Evolutionary conservation across 2,329 filamentous ascomycete species (phyloP).

Genomic region (Daldinia sp.): DNA sequence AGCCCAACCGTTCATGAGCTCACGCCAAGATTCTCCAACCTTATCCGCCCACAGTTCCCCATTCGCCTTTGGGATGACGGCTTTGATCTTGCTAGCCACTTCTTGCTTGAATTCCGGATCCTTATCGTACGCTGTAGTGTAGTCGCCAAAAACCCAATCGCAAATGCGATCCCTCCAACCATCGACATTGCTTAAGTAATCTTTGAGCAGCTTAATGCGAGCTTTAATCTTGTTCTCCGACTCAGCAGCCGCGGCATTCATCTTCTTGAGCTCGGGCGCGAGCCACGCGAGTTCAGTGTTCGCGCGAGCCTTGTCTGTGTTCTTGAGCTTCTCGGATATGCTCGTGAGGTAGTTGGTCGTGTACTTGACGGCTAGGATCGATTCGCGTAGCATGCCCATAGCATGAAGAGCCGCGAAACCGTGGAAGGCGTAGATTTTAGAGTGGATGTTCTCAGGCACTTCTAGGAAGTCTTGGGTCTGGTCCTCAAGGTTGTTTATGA

Average conservation of each 20-base stretch:
- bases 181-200: constrained; percentile 47
- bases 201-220: constrained; percentile 51
- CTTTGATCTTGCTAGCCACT: constrained; percentile 39
- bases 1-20: constrained; percentile 55
- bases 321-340: constrained; percentile 51
- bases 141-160: constrained; percentile 51
- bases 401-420: constrained; percentile 53
- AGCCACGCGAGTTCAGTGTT: constrained; percentile 52
- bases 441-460: constrained; percentile 31
- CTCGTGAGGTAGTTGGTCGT: constrained; percentile 49
- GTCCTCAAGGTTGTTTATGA: constrained; percentile 23
- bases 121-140: constrained; percentile 10
- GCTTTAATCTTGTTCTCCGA: constrained; percentile 50
- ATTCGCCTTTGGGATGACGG: constrained; percentile 48
- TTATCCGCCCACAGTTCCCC: constrained; percentile 54
- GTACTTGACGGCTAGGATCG: constrained; percentile 51
- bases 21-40: constrained; percentile 56
- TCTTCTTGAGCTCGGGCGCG: constrained; percentile 51
- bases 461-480: constrained; percentile 42
- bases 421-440: constrained; percentile 45
- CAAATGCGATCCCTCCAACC: constrained; percentile 56
- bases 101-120: constrained; percentile 30
- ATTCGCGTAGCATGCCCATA: constrained; percentile 55
- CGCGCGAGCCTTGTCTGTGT: constrained; percentile 52
- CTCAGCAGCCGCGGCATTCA: constrained; percentile 45